These are phyloP conservation scores for Clavispora fructus DNA, from an alignment of 805 yeast species.

Conservation along the genomic window DNA sequence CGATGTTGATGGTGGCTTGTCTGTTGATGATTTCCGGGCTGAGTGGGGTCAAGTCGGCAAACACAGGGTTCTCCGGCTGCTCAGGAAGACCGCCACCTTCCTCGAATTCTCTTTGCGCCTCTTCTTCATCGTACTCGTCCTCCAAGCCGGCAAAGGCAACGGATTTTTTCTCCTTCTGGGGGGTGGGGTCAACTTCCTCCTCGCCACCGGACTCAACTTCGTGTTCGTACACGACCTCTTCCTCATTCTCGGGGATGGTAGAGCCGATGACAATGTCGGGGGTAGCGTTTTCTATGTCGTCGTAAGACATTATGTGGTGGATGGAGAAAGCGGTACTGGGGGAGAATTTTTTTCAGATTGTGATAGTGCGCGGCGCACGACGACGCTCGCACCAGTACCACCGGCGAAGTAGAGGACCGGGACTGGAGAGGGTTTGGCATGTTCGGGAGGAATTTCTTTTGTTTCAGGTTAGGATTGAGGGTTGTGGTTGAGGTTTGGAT, in stretches of 20 bases:
- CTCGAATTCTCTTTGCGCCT: slow-evolving; percentile 78
- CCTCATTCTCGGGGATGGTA: slow-evolving; percentile 32
- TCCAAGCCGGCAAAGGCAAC: slow-evolving; percentile 79
- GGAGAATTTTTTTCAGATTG: background rate
- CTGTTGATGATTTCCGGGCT: slow-evolving; percentile 95
- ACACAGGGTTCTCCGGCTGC: slow-evolving; percentile 89
- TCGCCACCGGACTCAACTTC: slow-evolving; percentile 42
- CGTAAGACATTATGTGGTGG: slow-evolving; percentile 50
- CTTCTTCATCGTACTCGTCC: slow-evolving; percentile 68
- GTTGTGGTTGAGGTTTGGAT: no score
- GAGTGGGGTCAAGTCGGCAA: slow-evolving; percentile 72
- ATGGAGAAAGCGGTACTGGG: background rate
- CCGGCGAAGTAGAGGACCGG: background rate
- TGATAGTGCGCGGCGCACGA: slow-evolving; percentile 1
- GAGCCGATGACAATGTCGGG: slow-evolving; percentile 79
- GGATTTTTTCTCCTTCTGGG: slow-evolving; percentile 49
- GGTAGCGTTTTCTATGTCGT: slow-evolving; percentile 76
- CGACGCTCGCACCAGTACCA: background rate
- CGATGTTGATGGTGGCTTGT: slow-evolving; percentile 98
- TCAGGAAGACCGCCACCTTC: slow-evolving; percentile 99
- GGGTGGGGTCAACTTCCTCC: slow-evolving; percentile 34
- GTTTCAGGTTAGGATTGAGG: no score
- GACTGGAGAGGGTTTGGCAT: no score
- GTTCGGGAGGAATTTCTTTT: no score
- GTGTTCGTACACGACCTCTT: slow-evolving; percentile 48